Conservation (phyloP, 495 filamentous ascomycete genomes). For the Talaromyces proteolyticus region DNA sequence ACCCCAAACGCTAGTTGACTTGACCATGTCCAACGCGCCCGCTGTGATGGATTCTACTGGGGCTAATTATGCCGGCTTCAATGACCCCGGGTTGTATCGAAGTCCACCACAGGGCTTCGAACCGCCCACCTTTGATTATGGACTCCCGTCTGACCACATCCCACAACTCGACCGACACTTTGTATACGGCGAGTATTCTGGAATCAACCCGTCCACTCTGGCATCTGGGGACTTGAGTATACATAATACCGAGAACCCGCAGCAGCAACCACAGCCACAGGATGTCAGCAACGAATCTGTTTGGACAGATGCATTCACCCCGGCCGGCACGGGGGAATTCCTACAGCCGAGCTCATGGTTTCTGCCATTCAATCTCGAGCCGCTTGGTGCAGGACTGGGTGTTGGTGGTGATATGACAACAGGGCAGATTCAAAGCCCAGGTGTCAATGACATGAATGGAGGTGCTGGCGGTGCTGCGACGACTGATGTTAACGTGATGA, state of each 20-base stretch:
- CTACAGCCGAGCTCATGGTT: conserved; percentile 78
- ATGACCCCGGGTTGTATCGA: conserved; percentile 15
- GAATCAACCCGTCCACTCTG: conserved; percentile 45
- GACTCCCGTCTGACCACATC: conserved; percentile 36
- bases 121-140: conserved; percentile 31
- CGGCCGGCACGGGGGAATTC: conserved; percentile 34
- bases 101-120: conserved; percentile 29
- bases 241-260: not conserved
- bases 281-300: conserved; percentile 2
- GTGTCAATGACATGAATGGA: not conserved
- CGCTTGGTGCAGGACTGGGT: conserved; percentile 22
- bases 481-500: not conserved
- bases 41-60: conserved; percentile 25
- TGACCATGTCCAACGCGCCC: conserved; percentile 30
- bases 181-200: conserved; percentile 71
- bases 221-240: conserved; percentile 9
- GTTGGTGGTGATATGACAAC: conserved; percentile 2
- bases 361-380: conserved; percentile 89
- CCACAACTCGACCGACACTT: conserved; percentile 71
- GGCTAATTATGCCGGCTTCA: conserved; percentile 28
- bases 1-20: conserved; percentile 22
- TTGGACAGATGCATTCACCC: conserved; percentile 15
- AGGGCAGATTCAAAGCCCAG: not conserved
- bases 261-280: conserved; percentile 10
- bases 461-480: not conserved